These are phyloP conservation scores for Atkinsonella texensis DNA, from an alignment of 2,329 filamentous ascomycete species.

Conservation along the genomic window DNA sequence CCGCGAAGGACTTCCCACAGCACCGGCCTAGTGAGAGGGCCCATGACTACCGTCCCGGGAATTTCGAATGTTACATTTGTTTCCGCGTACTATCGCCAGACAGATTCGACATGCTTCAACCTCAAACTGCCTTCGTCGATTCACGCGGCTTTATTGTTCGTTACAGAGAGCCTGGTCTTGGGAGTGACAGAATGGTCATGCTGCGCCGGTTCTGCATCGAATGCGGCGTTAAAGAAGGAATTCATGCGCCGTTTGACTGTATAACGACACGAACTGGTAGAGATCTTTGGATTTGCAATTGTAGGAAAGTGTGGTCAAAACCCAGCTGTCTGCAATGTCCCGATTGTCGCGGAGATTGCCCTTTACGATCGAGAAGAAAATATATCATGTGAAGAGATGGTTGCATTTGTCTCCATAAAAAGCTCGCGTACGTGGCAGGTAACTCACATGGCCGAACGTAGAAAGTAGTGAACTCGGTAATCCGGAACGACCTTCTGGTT, in stretches of 20 bases:
- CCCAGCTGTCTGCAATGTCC: constrained; percentile 22
- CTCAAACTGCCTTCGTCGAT: constrained; percentile 21
- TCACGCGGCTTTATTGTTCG: constrained; percentile 17
- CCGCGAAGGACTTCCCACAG: constrained; percentile 27
- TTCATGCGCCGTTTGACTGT: constrained; percentile 25
- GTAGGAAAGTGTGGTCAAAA: constrained; percentile 25
- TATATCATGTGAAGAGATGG: constrained; percentile 10
- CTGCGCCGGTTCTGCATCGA: constrained; percentile 30
- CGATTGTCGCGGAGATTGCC: constrained; percentile 23
- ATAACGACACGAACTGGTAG: constrained; percentile 25
- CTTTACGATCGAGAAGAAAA: constrained; percentile 22
- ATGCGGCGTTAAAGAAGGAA: constrained; percentile 25
- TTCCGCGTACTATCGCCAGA: constrained; percentile 27
- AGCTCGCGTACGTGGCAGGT: not conserved
- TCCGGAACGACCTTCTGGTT: not conserved
- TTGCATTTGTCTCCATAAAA: not conserved
- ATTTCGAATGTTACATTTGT: constrained; percentile 31
- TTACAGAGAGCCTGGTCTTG: constrained; percentile 16
- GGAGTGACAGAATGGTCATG: constrained; percentile 17
- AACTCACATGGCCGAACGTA: too few relatives aligned
- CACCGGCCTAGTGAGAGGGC: constrained; percentile 26
- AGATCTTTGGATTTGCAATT: constrained; percentile 29
- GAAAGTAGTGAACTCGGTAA: too few relatives aligned
- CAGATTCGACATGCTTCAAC: constrained; percentile 26
- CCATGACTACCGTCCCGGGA: constrained; percentile 25